Evolutionary conservation across 805 yeast genomes (phyloP), one percentile per base, ranked within the genome.

Genomic region (Barnettozyma californica): DNA sequence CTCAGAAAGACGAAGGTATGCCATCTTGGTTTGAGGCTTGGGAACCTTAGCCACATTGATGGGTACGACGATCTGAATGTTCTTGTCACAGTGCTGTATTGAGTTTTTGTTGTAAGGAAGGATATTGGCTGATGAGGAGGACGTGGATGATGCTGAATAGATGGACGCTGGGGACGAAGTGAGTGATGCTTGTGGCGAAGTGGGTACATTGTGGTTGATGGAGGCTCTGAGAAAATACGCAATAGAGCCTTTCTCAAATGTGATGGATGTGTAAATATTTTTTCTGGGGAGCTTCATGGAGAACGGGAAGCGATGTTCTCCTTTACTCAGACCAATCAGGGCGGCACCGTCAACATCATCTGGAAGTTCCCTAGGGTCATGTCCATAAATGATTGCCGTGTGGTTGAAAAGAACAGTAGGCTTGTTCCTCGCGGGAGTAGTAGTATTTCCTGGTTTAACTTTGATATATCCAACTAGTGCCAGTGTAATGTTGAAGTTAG

Each of bases 281-380:
- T 78, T 80, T 55, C 75, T 76, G 1, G 97, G 96, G n/a, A 90
- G 72, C 56, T 80, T 83, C 39, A 90, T 86, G 43, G 84, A 78
- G 61, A 90, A 91, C 19, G 96, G 96, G 62, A 91, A 90, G 33
- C 87, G 68, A 65, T 90, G 97, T 60, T 87, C 92, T 38, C 97
- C 97, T 58, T 81, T 80, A 18, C 80, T 76, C n/a, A 86, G 63
- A 0, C 87, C 87, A 49, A 64, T 45, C 3, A 42, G 37, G n/a
- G 57, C 56, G 11, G 51, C 57, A 16, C 51, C 54, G 10, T 42
- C 29, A 10, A 43, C 44, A 33, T 44, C 36, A 9, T 34, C 35
- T 7, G 43, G 34, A 11, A 44, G 37, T 21, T 53, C 61, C 44
- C 57, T 49, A 9, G 57, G 53, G 38, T 63, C 60, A 31, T 56